phyloP scores from a whole-genome alignment of 208 protist genomes.

The Trichomonas vaginalis region DNA sequence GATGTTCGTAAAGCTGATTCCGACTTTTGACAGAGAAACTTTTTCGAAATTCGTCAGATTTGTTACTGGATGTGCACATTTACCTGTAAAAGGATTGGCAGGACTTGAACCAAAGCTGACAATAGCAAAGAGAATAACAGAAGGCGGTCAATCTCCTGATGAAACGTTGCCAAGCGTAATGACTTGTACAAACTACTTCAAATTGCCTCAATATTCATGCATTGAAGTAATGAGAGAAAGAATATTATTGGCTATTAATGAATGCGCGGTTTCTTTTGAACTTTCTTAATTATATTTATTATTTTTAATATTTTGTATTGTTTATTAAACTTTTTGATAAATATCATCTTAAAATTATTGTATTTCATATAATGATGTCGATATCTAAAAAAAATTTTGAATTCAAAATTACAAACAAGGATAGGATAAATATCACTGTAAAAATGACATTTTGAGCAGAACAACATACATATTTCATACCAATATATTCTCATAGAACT shows the following conservation, averaged over 20 bases:
- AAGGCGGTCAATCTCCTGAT: background rate
- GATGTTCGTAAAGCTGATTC: background rate
- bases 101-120: background rate
- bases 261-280: background rate
- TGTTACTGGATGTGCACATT: background rate
- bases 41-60: background rate
- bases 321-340: no score
- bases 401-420: no score
- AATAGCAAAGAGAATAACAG: background rate
- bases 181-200: constrained; percentile 14
- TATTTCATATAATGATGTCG: no score
- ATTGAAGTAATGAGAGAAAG: background rate
- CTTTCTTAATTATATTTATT: background rate
- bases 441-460: no score
- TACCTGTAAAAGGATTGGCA: background rate
- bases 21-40: background rate
- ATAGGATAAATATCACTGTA: no score
- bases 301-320: background rate
- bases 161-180: background rate
- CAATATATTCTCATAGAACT: no score
- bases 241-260: background rate
- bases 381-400: no score
- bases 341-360: no score
- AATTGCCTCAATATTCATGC: background rate
- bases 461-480: no score